Evolutionary conservation across 1,139 yeast species (phyloP).

Genomic region (Taphrina pruni): DNA sequence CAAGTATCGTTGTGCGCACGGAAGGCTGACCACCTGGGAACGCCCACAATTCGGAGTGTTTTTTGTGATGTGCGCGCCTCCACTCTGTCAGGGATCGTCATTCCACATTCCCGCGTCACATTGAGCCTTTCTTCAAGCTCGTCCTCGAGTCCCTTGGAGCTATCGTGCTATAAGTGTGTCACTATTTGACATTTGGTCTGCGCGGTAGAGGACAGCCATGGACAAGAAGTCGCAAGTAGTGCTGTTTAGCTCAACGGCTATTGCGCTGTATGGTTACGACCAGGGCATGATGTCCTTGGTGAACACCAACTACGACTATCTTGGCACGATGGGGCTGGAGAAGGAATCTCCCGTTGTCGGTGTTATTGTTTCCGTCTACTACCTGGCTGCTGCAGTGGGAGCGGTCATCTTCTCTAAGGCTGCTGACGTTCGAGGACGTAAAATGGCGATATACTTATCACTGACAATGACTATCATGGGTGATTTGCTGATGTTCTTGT

Average conservation of each 20-base stretch:
- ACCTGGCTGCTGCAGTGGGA: slow-evolving; percentile 36
- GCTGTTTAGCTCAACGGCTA: slow-evolving; percentile 28
- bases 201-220: neutral
- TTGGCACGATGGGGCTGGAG: slow-evolving; percentile 25
- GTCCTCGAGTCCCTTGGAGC: neutral
- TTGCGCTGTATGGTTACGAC: slow-evolving; percentile 37
- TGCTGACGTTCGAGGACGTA: slow-evolving; percentile 35
- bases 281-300: slow-evolving; percentile 40
- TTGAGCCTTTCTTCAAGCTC: neutral
- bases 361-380: slow-evolving; percentile 34
- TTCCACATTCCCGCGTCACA: slow-evolving; percentile 2
- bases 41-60: too few species aligned
- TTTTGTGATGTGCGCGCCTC: too few species aligned
- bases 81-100: neutral
- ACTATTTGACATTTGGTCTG: too few species aligned
- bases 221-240: slow-evolving; percentile 25
- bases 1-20: too few species aligned
- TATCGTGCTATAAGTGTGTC: neutral
- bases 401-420: slow-evolving; percentile 29
- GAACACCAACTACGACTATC: slow-evolving; percentile 35
- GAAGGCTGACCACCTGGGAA: too few species aligned
- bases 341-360: slow-evolving; percentile 36
- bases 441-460: slow-evolving; percentile 30
- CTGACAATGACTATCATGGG: slow-evolving; percentile 30
- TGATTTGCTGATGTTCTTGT: slow-evolving; percentile 28